Conservation (phyloP, 495 filamentous ascomycete genomes). For the Massariosphaeria phaeospora region DNA sequence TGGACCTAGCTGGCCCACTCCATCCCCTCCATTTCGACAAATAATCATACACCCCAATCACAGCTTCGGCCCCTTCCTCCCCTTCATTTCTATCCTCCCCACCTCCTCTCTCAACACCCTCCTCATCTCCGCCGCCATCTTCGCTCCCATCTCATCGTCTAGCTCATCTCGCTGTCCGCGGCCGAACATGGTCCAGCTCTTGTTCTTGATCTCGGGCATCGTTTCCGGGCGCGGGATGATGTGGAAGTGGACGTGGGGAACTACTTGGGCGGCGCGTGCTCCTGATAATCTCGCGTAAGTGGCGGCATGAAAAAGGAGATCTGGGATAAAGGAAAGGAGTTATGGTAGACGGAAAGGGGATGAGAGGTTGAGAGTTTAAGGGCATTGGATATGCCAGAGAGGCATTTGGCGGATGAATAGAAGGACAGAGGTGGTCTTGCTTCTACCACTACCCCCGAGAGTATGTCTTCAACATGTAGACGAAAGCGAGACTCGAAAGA, state of each 20-base stretch:
- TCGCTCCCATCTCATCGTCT: slow-evolving; percentile 75
- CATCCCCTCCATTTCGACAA: too few species aligned
- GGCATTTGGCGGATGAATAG: too few species aligned
- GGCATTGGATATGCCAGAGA: too few species aligned
- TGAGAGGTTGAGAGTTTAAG: neutral
- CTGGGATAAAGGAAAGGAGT: neutral
- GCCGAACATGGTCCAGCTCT: slow-evolving; percentile 79
- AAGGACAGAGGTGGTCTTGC: neutral
- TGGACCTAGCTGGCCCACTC: too few species aligned
- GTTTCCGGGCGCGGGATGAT: slow-evolving; percentile 67
- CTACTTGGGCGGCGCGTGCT: slow-evolving; percentile 78
- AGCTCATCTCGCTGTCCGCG: slow-evolving; percentile 74
- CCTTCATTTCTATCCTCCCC: slow-evolving; percentile 45
- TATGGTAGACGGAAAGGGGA: neutral
- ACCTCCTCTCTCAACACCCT: slow-evolving; percentile 53
- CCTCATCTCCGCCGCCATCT: slow-evolving; percentile 59
- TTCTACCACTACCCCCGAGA: too few species aligned
- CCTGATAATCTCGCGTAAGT: too few species aligned
- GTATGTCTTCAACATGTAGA: too few species aligned
- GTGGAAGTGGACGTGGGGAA: slow-evolving; percentile 89
- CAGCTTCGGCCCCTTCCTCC: slow-evolving; percentile 33
- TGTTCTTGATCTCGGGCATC: slow-evolving; percentile 47
- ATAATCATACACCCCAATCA: slow-evolving; percentile 13
- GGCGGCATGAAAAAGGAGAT: neutral
- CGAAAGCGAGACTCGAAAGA: too few species aligned